Base-by-base conservation (phyloP, 352 stramenopile genomes). In the Thraustotheca clavata region DNA sequence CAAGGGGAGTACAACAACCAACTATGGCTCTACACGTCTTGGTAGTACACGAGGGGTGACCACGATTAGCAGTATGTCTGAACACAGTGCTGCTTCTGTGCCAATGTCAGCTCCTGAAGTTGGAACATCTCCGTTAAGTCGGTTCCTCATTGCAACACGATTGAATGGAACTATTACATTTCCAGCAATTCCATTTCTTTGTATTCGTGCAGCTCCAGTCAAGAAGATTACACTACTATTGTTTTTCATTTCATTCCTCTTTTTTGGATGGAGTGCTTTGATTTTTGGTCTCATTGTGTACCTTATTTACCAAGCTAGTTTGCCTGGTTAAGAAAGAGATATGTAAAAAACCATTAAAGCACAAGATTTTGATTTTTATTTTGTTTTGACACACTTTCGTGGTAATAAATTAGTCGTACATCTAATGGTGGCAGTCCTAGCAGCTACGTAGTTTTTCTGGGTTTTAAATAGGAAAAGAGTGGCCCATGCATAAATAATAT, bases 181-280 rank as follows among this genome's bases (percentile, higher is more conserved):
- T 52, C 83, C 83, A 6, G 76, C 69, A 5, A 70, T 90, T 18
- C 67, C 55, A 20, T n/a, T 39, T 6, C 38, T 92, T 7, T 75
- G 79, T 9, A 43, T 89, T 0, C 73, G 79, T 0, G 67, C 77
- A 14, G 72, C 72, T 31, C 71, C 75, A 3, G 71, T 92, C 18
- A 72, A 83, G 67, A 92, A 92, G 74, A 80, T 90, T 47, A 69
- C 89, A 57, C 41, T 92, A 61, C 74, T 69, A 14, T 49, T 92
- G 33, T 73, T 70, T 5, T 79, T 74, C 26, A 36, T 92, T 33
- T 70, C 88, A 24, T 71, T 77, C 31, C 41, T 70, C 5, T 40
- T 92, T 48, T 87, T 90, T 31, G 83, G 83, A 49, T 90, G 81
- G 80, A 75, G 80, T 31, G 83, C 83, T 49, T 72, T 92, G 40